phyloP scores from a whole-genome alignment of 2,329 filamentous ascomycete genomes.

The Penicillium sp. region DNA sequence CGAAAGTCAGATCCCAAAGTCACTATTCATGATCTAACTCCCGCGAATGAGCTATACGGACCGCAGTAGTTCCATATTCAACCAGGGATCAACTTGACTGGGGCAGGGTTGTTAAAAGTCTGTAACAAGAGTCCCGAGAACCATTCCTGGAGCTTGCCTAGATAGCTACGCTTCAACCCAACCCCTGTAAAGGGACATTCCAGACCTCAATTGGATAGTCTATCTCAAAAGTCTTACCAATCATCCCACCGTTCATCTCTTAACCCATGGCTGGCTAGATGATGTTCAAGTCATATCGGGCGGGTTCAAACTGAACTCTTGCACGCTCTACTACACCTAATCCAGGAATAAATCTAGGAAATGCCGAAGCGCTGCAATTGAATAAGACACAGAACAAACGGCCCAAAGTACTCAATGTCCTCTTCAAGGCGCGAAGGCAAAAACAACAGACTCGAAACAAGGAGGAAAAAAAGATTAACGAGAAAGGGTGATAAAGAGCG shows the following conservation, averaged over 20 bases:
- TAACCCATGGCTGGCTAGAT: too few relatives aligned
- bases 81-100: not conserved
- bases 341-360: constrained; percentile 9
- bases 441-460: not conserved
- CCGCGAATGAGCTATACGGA: not conserved
- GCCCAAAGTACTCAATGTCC: constrained; percentile 6
- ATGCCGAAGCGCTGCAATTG: constrained; percentile 32
- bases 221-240: too few relatives aligned
- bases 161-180: too few relatives aligned
- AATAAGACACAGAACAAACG: constrained; percentile 28
- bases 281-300: too few relatives aligned
- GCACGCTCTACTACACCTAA: not conserved
- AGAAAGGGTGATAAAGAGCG: constrained; percentile 18
- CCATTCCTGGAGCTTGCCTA: too few relatives aligned
- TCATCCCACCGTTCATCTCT: too few relatives aligned
- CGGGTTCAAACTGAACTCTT: not conserved
- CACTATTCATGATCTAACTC: not conserved
- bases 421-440: not conserved
- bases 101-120: not conserved
- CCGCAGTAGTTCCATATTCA: not conserved
- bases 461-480: constrained; percentile 19
- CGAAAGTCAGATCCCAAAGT: not conserved
- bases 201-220: not conserved
- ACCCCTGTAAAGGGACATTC: not conserved
- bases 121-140: not conserved